phyloP scores from a whole-genome alignment of 108 stramenopile genomes.

The Stephanodiscus minutulus region DNA sequence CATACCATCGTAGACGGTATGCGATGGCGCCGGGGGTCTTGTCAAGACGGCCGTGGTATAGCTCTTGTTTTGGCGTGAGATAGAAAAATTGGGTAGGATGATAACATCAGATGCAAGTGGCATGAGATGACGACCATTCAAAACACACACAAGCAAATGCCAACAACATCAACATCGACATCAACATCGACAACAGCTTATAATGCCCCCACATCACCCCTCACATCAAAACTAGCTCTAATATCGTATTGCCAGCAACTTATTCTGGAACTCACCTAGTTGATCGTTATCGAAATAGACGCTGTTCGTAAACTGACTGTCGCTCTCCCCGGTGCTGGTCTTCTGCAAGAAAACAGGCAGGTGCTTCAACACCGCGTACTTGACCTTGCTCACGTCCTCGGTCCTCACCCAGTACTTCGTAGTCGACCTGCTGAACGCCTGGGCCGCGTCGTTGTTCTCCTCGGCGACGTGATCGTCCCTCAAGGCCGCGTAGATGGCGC shows the following conservation, averaged over 20 bases:
- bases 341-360: constrained; percentile 95
- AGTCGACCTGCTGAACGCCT: constrained; percentile 89
- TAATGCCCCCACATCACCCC: no score
- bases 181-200: no score
- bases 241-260: no score
- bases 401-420: constrained; percentile 98
- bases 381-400: constrained; percentile 92
- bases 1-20: constrained; percentile 95
- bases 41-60: constrained; percentile 95
- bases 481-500: constrained; percentile 73
- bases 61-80: constrained; percentile 42
- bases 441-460: constrained; percentile 71
- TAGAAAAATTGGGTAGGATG: background rate
- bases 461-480: constrained; percentile 83
- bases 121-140: background rate
- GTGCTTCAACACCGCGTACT: constrained; percentile 90
- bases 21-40: constrained; percentile 96
- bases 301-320: constrained; percentile 93
- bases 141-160: background rate
- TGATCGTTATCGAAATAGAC: constrained; percentile 93
- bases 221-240: no score
- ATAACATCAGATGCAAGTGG: background rate
- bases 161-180: background rate
- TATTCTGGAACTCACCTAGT: constrained; percentile 66
- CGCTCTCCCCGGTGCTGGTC: constrained; percentile 87